A percentile compares a stretch with the other conserved stretches of the same genome.
Conservation (phyloP, 192 early-diverging fungal genomes). For the Rhizophagus prolifer region DNA sequence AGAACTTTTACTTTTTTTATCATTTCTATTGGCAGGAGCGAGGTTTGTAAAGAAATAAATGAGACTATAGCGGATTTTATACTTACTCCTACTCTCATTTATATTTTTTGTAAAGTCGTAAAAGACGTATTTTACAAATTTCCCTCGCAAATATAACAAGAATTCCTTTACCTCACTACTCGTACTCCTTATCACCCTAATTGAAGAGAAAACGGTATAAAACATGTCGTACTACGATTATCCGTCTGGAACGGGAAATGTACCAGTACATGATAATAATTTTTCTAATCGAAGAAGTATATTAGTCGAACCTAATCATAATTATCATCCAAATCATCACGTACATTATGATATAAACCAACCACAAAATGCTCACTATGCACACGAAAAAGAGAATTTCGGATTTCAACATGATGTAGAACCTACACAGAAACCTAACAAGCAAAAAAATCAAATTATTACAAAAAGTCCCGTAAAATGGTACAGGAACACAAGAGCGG, state of each 20-base stretch:
- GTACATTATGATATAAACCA: not conserved
- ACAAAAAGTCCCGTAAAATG: slow-evolving; percentile 11
- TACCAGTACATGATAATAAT: not conserved
- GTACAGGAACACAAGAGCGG: slow-evolving; percentile 8
- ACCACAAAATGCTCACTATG: not conserved
- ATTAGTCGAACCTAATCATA: not conserved
- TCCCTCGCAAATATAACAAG: not conserved
- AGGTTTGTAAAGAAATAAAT: too few relatives aligned
- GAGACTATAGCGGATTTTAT: not conserved
- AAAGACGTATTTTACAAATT: not conserved
- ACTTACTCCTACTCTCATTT: not conserved
- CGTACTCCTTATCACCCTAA: not conserved
- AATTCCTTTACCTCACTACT: too few relatives aligned
- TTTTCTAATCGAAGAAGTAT: not conserved
- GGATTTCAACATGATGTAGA: not conserved
- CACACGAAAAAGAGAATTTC: not conserved
- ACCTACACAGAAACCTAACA: not conserved
- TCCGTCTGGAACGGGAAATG: not conserved
- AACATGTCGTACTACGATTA: not conserved
- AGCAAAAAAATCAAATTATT: slow-evolving; percentile 1
- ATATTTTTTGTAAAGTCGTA: not conserved
- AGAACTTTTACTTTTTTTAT: too few relatives aligned
- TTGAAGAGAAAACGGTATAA: not conserved
- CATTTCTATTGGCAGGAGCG: too few relatives aligned
- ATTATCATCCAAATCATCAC: not conserved